Conservation (phyloP, 257 asterid species). For the Solanum appendiculatum region DNA sequence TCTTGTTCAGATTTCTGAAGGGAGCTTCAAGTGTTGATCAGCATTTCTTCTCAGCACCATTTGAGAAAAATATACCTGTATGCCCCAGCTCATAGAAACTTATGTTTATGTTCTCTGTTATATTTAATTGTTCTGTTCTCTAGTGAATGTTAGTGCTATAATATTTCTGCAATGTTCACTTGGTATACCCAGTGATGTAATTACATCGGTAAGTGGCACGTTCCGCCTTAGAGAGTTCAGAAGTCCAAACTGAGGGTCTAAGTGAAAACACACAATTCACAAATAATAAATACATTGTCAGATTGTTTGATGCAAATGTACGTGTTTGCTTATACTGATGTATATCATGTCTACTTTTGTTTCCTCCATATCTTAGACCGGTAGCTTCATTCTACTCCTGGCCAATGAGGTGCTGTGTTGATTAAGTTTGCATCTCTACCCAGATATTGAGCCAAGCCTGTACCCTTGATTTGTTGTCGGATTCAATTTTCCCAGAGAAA, state of each 20-base stretch:
- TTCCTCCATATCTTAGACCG: not conserved
- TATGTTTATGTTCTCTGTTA: not conserved
- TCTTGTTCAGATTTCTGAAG: slow-evolving; percentile 60
- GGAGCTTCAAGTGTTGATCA: slow-evolving; percentile 97
- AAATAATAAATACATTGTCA: not conserved
- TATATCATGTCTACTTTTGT: not conserved
- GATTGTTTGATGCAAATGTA: not conserved
- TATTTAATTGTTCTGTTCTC: not conserved
- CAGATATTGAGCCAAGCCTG: not conserved
- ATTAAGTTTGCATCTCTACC: not conserved
- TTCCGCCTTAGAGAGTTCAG: not conserved
- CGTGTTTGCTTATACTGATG: not conserved
- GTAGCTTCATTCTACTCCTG: not conserved
- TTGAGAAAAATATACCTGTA: slow-evolving; percentile 85
- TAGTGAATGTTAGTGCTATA: not conserved
- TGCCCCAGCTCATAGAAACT: slow-evolving; percentile 4
- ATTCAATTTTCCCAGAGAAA: not conserved
- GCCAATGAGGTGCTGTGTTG: not conserved
- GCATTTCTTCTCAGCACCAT: slow-evolving; percentile 73
- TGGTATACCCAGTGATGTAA: not conserved
- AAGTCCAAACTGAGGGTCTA: not conserved
- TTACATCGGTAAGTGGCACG: not conserved
- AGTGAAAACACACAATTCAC: not conserved
- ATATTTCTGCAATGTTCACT: not conserved
- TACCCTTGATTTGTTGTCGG: not conserved